These are phyloP conservation scores for Echeveria elegans DNA, from an alignment of 164 flowering plant species.

Conservation along the genomic window DNA sequence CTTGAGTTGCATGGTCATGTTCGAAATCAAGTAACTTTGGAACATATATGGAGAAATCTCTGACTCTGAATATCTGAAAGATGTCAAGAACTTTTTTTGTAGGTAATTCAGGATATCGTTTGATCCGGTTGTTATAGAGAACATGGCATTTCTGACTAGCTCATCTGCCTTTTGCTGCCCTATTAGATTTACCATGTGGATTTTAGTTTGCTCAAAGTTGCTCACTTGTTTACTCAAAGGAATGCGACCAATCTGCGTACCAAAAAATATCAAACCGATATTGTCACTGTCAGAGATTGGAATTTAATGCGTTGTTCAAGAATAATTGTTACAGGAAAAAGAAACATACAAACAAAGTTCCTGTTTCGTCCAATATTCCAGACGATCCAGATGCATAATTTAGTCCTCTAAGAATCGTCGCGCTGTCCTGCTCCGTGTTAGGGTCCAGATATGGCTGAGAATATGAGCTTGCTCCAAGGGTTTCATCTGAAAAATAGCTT, in stretches of 20 bases:
- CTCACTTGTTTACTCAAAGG: constrained; percentile 39
- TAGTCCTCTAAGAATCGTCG: constrained; percentile 29
- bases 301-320: too few relatives aligned
- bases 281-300: too few relatives aligned
- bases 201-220: constrained; percentile 35
- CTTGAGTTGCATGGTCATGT: constrained; percentile 54
- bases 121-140: constrained; percentile 57
- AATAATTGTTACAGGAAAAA: not conserved
- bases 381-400: constrained; percentile 70
- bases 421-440: constrained; percentile 16
- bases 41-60: constrained; percentile 23
- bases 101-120: constrained; percentile 49
- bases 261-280: not conserved
- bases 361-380: constrained; percentile 54
- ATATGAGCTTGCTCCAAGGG: constrained; percentile 40
- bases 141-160: constrained; percentile 33
- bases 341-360: constrained; percentile 40
- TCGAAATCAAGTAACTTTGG: constrained; percentile 51
- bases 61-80: constrained; percentile 19
- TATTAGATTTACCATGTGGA: constrained; percentile 23
- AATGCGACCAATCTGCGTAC: constrained; percentile 46
- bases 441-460: constrained; percentile 54
- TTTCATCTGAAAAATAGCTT: constrained; percentile 34
- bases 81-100: constrained; percentile 37
- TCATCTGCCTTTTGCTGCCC: constrained; percentile 31